phyloP scores from a whole-genome alignment of 345 rosid species.

The Gossypium arboreum region DNA sequence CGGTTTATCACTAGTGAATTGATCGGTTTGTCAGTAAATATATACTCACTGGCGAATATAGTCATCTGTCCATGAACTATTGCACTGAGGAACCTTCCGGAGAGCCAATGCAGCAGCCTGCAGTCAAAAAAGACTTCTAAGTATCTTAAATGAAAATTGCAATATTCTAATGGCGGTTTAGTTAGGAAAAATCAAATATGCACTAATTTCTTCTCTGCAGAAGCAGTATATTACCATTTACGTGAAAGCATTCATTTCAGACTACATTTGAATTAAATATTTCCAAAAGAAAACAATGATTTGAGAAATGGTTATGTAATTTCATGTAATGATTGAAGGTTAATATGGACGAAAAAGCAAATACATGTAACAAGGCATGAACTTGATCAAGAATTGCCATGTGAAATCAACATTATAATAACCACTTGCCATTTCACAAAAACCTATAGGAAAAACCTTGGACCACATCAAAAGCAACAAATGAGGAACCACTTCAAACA shows the following conservation, averaged over 20 bases:
- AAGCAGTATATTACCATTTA: background rate
- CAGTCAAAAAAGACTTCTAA: slow-evolving; percentile 8
- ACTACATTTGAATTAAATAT: background rate
- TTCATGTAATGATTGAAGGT: background rate
- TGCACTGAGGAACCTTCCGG: slow-evolving; percentile 89
- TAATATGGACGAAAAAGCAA: background rate
- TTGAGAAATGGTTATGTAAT: background rate
- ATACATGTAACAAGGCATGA: background rate
- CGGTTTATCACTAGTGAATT: background rate
- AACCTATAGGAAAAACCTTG: background rate
- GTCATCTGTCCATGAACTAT: slow-evolving; percentile 94
- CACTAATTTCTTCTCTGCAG: slow-evolving; percentile 3
- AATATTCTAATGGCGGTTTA: background rate
- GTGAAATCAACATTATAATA: background rate
- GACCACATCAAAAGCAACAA: background rate
- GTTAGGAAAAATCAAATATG: background rate
- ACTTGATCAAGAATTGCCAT: background rate
- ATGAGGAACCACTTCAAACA: background rate
- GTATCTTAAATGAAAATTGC: background rate
- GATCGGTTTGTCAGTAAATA: background rate
- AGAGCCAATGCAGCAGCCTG: slow-evolving; percentile 99
- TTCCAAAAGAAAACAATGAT: background rate
- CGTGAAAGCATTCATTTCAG: background rate
- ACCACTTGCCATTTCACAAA: background rate
- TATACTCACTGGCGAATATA: slow-evolving; percentile 86